Percentiles rank a stretch among this genome's conserved stretches.
Conservation (phyloP, 495 filamentous ascomycete genomes). For the Ramalina intermedia region DNA sequence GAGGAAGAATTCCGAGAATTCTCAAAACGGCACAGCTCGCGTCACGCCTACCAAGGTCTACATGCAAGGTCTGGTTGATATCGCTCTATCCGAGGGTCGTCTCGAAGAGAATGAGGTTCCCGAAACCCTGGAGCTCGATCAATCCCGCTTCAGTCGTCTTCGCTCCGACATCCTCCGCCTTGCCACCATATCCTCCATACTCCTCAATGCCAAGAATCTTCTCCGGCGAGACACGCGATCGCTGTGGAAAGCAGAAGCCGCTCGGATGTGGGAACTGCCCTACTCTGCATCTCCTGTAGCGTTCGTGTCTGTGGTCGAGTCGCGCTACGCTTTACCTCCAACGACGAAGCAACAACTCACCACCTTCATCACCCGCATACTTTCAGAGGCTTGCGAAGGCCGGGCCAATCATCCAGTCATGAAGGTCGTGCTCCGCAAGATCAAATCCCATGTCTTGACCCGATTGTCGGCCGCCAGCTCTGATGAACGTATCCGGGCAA, state of each 20-base stretch:
- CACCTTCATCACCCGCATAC: conserved; percentile 40
- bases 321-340: conserved; percentile 62
- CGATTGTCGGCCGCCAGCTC: conserved; percentile 63
- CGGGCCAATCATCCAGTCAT: conserved; percentile 25
- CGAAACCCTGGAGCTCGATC: conserved; percentile 76
- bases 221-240: conserved; percentile 82
- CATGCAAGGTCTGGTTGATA: conserved; percentile 52
- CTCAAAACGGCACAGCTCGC: conserved; percentile 37
- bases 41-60: conserved; percentile 62
- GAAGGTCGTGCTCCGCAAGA: conserved; percentile 22
- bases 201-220: conserved; percentile 86
- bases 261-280: conserved; percentile 50
- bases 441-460: conserved; percentile 50
- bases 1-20: conserved; percentile 56
- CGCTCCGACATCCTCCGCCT: conserved; percentile 58
- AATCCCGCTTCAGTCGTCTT: conserved; percentile 49
- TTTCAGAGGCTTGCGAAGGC: conserved; percentile 24
- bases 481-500: conserved; percentile 66
- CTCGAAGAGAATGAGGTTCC: conserved; percentile 49
- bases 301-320: conserved; percentile 66
- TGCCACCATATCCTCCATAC: conserved; percentile 64
- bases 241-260: conserved; percentile 78
- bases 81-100: conserved; percentile 41
- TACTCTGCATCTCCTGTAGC: conserved; percentile 43
- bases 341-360: conserved; percentile 29